These are phyloP conservation scores for Pseudocercospora cruenta DNA, from an alignment of 2,329 filamentous ascomycete species.

Conservation along the genomic window DNA sequence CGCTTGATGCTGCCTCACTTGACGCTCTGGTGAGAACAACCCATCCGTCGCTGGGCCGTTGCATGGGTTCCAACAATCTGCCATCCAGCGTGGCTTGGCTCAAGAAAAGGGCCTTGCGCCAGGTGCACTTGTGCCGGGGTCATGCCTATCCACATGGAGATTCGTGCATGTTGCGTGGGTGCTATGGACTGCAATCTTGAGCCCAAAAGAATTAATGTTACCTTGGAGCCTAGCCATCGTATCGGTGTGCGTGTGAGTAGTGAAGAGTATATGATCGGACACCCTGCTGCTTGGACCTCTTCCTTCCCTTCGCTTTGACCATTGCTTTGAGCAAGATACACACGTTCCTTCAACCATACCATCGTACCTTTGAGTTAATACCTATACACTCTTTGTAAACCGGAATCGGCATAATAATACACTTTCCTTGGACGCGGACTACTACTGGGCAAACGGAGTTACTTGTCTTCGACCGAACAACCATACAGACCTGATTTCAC, in stretches of 20 bases:
- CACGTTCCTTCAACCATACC: slow-evolving; percentile 26
- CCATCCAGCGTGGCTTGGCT: slow-evolving; percentile 21
- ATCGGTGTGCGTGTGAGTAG: slow-evolving; percentile 1
- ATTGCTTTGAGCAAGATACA: slow-evolving; percentile 14
- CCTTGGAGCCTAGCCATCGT: slow-evolving; percentile 25
- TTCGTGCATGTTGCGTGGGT: slow-evolving; percentile 27
- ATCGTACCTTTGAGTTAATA: slow-evolving; percentile 20
- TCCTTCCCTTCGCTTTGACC: slow-evolving; percentile 25
- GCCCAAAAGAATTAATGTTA: slow-evolving; percentile 14
- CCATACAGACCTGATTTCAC: neutral
- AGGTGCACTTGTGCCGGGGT: slow-evolving; percentile 23
- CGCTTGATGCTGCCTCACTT: slow-evolving; percentile 5
- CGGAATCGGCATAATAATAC: slow-evolving; percentile 15
- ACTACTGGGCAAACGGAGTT: slow-evolving; percentile 3
- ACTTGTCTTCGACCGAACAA: slow-evolving; percentile 1
- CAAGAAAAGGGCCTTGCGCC: slow-evolving; percentile 28
- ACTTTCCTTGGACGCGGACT: slow-evolving; percentile 8
- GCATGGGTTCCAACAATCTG: slow-evolving; percentile 19
- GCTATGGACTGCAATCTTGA: slow-evolving; percentile 31
- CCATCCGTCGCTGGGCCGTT: slow-evolving; percentile 21
- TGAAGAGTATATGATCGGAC: slow-evolving; percentile 27
- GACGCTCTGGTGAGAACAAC: slow-evolving; percentile 1
- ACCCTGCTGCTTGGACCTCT: slow-evolving; percentile 22
- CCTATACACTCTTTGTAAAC: slow-evolving; percentile 24
- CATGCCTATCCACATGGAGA: slow-evolving; percentile 24